Percentiles rank a stretch among this genome's conserved stretches.
These are phyloP conservation scores for Fusarium sp. DNA, from an alignment of 2,329 filamentous ascomycete species.

Conservation along the genomic window DNA sequence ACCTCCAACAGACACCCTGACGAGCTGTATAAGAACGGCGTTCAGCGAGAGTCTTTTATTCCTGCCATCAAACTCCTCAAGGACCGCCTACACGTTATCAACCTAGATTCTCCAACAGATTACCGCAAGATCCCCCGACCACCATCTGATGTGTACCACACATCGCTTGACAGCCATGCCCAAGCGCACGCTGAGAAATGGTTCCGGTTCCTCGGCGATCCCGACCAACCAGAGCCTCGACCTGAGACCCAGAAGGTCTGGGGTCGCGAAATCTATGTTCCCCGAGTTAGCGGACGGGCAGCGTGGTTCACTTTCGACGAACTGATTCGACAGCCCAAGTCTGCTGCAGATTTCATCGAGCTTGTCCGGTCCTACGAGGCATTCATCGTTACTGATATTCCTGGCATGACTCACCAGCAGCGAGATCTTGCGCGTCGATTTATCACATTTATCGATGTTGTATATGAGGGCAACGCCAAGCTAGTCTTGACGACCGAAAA, in stretches of 20 bases:
- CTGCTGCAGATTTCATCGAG: slow-evolving; percentile 95
- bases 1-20: slow-evolving; percentile 97
- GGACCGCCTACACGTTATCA: slow-evolving; percentile 84
- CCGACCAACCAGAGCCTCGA: slow-evolving; percentile 79
- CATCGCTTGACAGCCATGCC: slow-evolving; percentile 83
- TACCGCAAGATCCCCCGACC: slow-evolving; percentile 97
- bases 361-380: slow-evolving; percentile 89
- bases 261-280: slow-evolving; percentile 91
- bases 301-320: slow-evolving; percentile 95
- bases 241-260: slow-evolving; percentile 85
- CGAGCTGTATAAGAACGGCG: slow-evolving; percentile 97
- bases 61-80: slow-evolving; percentile 95
- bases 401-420: slow-evolving; percentile 87
- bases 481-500: slow-evolving; percentile 92
- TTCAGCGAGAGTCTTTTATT: slow-evolving; percentile 94
- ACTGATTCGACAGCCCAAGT: slow-evolving; percentile 87
- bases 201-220: slow-evolving; percentile 94
- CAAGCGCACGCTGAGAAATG: slow-evolving; percentile 88
- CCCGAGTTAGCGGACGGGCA: slow-evolving; percentile 85
- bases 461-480: slow-evolving; percentile 94
- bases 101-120: slow-evolving; percentile 93
- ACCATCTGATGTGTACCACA: slow-evolving; percentile 93
- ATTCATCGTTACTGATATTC: slow-evolving; percentile 91
- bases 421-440: slow-evolving; percentile 91
- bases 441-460: slow-evolving; percentile 97